These are phyloP conservation scores for Lanzia echinophila DNA, from an alignment of 2,329 filamentous ascomycete species.

Conservation along the genomic window DNA sequence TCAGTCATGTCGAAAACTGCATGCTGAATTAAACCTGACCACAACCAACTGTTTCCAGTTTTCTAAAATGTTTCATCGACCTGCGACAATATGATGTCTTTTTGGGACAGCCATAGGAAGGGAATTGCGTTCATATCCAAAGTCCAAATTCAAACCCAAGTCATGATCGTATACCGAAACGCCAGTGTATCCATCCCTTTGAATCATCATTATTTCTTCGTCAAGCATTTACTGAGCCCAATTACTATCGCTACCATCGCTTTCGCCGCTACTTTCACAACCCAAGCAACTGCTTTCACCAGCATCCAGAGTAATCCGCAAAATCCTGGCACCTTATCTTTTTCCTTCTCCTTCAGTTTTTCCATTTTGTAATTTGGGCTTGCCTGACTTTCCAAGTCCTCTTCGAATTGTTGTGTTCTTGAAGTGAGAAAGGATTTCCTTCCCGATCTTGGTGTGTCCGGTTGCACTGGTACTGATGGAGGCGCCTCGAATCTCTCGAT, in stretches of 20 bases:
- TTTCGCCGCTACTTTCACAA: conserved; percentile 49
- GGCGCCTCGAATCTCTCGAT: conserved; percentile 54
- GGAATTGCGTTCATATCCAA: conserved; percentile 1
- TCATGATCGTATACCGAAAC: conserved; percentile 9
- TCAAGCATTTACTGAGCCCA: conserved; percentile 45
- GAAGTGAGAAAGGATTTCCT: conserved; percentile 16
- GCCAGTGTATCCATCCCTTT: conserved; percentile 10
- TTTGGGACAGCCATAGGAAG: conserved; percentile 1
- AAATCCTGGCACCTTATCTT: conserved; percentile 40
- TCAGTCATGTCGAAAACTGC: conserved; percentile 25
- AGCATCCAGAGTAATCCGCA: conserved; percentile 46
- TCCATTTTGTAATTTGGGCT: conserved; percentile 22
- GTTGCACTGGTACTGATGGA: conserved; percentile 32
- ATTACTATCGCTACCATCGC: conserved; percentile 44
- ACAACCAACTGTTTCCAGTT: background rate
- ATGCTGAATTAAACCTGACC: conserved; percentile 17
- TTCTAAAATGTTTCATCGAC: conserved; percentile 6
- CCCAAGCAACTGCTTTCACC: conserved; percentile 54
- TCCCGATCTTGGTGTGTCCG: conserved; percentile 22
- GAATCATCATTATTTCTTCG: conserved; percentile 29
- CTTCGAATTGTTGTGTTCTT: conserved; percentile 51
- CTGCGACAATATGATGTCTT: conserved; percentile 8
- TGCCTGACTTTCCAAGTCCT: conserved; percentile 57
- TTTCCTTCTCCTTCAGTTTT: conserved; percentile 37
- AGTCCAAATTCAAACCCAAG: conserved; percentile 4